phyloP scores from a whole-genome alignment of 305 asterid genomes.

The Solanum hybrid region DNA sequence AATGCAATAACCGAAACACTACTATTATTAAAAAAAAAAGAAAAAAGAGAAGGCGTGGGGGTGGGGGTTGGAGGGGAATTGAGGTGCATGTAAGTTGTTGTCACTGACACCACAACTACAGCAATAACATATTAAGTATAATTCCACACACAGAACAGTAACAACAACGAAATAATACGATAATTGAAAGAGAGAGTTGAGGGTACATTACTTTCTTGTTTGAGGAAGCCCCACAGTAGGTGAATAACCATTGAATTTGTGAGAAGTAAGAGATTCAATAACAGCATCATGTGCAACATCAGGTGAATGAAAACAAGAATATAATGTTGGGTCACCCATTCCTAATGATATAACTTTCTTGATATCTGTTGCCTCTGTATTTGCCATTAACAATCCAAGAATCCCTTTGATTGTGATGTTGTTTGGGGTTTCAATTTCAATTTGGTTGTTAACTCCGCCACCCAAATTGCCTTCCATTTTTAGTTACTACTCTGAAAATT shows the following conservation, averaged over 20 bases:
- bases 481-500: not conserved
- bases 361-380: conserved; percentile 1
- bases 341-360: conserved; percentile 49
- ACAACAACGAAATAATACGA: not conserved
- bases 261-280: conserved; percentile 37
- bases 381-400: conserved; percentile 40
- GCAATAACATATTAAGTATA: not conserved
- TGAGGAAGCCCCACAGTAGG: conserved; percentile 71
- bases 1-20: not conserved
- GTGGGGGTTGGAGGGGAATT: not conserved
- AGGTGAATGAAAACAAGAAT: conserved; percentile 47
- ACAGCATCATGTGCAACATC: conserved; percentile 49
- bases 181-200: not conserved
- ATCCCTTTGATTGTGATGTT: conserved; percentile 56
- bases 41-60: too few species aligned
- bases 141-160: too few species aligned
- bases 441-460: not conserved
- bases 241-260: conserved; percentile 63
- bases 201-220: conserved; percentile 40
- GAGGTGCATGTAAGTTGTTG: not conserved
- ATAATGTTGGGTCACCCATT: conserved; percentile 65
- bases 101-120: not conserved
- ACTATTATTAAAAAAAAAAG: too few species aligned
- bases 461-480: conserved; percentile 6
- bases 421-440: conserved; percentile 29